These are phyloP conservation scores for Penicillium verrucosum DNA, from an alignment of 2,329 filamentous ascomycete species.

Conservation along the genomic window DNA sequence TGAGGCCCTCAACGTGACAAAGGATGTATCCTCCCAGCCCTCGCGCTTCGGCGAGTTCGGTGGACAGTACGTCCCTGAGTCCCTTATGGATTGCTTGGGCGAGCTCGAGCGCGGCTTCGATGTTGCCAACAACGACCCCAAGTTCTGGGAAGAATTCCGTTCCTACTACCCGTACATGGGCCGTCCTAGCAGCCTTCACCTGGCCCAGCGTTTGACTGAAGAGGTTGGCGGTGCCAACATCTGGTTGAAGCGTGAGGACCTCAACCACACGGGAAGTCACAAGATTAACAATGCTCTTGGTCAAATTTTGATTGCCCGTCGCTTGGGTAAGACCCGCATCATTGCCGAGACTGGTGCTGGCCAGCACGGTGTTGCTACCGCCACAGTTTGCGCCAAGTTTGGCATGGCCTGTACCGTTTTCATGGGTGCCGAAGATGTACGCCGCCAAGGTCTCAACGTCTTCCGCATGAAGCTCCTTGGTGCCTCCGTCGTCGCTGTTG, in stretches of 20 bases:
- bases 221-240: constrained; percentile 90
- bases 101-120: constrained; percentile 91
- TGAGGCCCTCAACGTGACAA: constrained; percentile 70
- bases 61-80: constrained; percentile 95
- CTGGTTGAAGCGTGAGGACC: constrained; percentile 95
- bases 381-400: constrained; percentile 96
- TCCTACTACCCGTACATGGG: constrained; percentile 98
- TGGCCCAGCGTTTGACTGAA: constrained; percentile 83
- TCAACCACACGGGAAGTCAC: constrained; percentile 97
- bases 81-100: constrained; percentile 91
- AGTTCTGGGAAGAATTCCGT: constrained; percentile 95
- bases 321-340: constrained; percentile 91
- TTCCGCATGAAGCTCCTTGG: constrained; percentile 98
- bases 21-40: constrained; percentile 60
- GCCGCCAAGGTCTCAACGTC: constrained; percentile 92
- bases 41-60: constrained; percentile 93
- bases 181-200: constrained; percentile 84
- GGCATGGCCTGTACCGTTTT: constrained; percentile 97
- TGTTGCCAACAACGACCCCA: constrained; percentile 76
- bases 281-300: constrained; percentile 99
- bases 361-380: constrained; percentile 96
- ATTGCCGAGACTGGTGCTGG: constrained; percentile 97
- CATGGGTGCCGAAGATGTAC: constrained; percentile 97
- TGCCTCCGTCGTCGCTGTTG: constrained; percentile 86
- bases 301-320: constrained; percentile 79